Conservation (phyloP, 768 basidiomycete genomes). For the Amanita pseudoporphyria region DNA sequence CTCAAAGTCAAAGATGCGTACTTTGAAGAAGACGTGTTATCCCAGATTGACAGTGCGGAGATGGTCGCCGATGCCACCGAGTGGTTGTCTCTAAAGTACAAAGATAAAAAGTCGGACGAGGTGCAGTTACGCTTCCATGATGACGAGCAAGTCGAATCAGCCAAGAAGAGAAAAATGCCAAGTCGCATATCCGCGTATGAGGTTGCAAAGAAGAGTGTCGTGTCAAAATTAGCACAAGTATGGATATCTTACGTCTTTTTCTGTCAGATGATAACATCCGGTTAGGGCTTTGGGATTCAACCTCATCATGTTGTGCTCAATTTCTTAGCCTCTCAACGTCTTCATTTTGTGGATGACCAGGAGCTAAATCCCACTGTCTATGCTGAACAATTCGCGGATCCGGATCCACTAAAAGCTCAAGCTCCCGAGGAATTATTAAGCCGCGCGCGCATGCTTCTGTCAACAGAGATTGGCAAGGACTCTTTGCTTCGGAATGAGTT, state of each 20-base stretch:
- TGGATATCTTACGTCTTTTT: slow-evolving; percentile 13
- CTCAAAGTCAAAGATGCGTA: slow-evolving; percentile 66
- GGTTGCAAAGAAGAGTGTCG: slow-evolving; percentile 67
- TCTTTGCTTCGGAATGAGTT: slow-evolving; percentile 76
- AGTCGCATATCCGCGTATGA: slow-evolving; percentile 82
- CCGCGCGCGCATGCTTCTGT: slow-evolving; percentile 73
- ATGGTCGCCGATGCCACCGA: slow-evolving; percentile 85
- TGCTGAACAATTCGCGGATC: slow-evolving; percentile 81
- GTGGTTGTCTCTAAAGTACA: slow-evolving; percentile 84
- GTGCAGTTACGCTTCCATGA: slow-evolving; percentile 63
- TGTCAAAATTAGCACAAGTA: slow-evolving; percentile 75
- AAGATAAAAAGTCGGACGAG: slow-evolving; percentile 56
- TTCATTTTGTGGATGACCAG: slow-evolving; percentile 73
- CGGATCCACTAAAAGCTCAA: slow-evolving; percentile 48
- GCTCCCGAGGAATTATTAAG: slow-evolving; percentile 59
- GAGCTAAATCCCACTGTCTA: slow-evolving; percentile 69
- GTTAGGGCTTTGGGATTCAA: slow-evolving; percentile 75
- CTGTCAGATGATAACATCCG: slow-evolving; percentile 4
- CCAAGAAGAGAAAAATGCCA: slow-evolving; percentile 69
- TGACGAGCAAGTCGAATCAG: slow-evolving; percentile 44
- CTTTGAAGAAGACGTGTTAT: slow-evolving; percentile 59
- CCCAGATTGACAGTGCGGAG: slow-evolving; percentile 73
- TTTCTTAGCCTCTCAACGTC: slow-evolving; percentile 49
- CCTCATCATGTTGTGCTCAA: slow-evolving; percentile 82
- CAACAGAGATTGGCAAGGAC: slow-evolving; percentile 89